These are phyloP conservation scores for Globisporangium spiculum DNA, from an alignment of 352 stramenopile species.

Conservation along the genomic window DNA sequence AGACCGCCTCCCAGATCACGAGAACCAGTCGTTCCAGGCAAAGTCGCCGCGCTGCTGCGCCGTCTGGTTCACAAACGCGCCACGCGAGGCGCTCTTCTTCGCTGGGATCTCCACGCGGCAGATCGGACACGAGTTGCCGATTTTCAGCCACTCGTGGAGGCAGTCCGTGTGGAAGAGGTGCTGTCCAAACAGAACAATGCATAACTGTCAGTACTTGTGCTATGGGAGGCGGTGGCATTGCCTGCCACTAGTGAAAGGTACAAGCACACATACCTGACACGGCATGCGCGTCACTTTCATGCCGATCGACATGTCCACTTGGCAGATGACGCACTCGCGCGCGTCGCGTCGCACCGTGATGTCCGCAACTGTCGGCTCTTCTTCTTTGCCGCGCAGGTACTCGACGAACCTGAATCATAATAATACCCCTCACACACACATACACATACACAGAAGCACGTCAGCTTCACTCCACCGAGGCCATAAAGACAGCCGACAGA, in stretches of 20 bases:
- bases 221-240: not conserved
- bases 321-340: conserved; percentile 80
- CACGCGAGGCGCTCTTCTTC: conserved; percentile 36
- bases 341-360: conserved; percentile 65
- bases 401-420: conserved; percentile 44
- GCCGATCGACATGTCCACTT: conserved; percentile 72
- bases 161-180: conserved; percentile 83
- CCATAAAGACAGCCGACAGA: not conserved
- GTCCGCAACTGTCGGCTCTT: conserved; percentile 28
- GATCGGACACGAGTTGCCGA: conserved; percentile 83
- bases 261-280: conserved; percentile 41
- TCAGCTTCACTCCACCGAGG: not conserved
- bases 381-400: conserved; percentile 37
- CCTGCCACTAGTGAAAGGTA: conserved; percentile 7
- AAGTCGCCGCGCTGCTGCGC: conserved; percentile 55
- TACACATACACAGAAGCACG: too few species aligned
- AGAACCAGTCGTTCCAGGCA: conserved; percentile 80
- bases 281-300: conserved; percentile 69
- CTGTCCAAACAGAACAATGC: conserved; percentile 22
- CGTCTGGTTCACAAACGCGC: conserved; percentile 24
- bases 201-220: not conserved
- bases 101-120: conserved; percentile 71
- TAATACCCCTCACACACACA: too few species aligned
- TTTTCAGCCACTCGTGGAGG: conserved; percentile 77
- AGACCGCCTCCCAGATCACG: conserved; percentile 22